These are phyloP conservation scores for Verticillium klebahnii DNA, from an alignment of 2,329 filamentous ascomycete species.

Conservation along the genomic window DNA sequence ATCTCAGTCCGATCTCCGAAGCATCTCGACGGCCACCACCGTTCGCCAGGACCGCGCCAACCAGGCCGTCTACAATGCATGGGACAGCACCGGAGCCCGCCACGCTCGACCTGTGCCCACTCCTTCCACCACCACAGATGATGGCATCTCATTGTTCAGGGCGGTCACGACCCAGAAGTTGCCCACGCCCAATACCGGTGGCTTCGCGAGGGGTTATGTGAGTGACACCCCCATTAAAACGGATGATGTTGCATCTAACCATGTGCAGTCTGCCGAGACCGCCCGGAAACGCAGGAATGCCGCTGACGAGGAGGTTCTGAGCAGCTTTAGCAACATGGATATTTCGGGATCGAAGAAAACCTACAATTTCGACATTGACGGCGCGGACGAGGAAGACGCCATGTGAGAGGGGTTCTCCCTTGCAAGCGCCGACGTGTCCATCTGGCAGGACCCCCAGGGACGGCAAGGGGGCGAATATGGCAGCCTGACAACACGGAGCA, in stretches of 20 bases:
- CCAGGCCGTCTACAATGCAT: conserved; percentile 22
- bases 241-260: not conserved
- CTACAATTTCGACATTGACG: not conserved
- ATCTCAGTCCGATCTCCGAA: not conserved
- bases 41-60: conserved; percentile 10
- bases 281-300: not conserved
- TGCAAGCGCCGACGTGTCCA: too few species aligned
- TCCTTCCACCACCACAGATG: not conserved
- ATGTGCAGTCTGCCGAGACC: not conserved
- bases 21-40: conserved; percentile 25
- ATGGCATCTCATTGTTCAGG: not conserved
- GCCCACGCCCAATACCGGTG: not conserved
- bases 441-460: too few species aligned
- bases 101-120: conserved; percentile 5
- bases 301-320: not conserved
- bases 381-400: not conserved
- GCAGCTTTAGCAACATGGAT: not conserved
- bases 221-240: not conserved
- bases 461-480: too few species aligned
- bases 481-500: too few species aligned
- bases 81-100: conserved; percentile 20
- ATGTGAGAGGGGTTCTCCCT: not conserved
- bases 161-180: not conserved
- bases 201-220: not conserved
- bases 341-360: not conserved